A percentile compares a stretch with the other conserved stretches of the same genome.
phyloP scores from a whole-genome alignment of 768 basidiomycete genomes.

The Amanita inopinata region DNA sequence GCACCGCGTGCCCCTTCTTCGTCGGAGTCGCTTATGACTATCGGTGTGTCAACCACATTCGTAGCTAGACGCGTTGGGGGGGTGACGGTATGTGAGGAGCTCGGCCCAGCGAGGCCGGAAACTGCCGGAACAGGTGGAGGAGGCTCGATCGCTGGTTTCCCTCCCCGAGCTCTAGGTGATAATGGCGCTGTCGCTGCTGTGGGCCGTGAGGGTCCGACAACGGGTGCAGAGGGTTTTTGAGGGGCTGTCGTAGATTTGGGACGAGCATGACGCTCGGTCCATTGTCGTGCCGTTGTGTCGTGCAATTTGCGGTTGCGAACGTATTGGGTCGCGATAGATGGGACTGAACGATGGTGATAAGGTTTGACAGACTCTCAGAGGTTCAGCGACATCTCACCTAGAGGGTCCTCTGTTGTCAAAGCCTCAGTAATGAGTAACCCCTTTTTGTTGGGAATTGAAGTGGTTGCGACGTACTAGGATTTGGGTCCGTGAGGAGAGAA shows the following conservation, averaged over 20 bases:
- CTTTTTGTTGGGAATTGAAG: background rate
- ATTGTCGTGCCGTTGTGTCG: conserved; percentile 68
- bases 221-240: conserved; percentile 17
- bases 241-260: conserved; percentile 21
- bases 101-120: background rate
- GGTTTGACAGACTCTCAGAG: background rate
- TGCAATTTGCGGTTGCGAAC: conserved; percentile 56
- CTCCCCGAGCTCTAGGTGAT: conserved; percentile 19
- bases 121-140: background rate
- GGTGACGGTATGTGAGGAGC: background rate
- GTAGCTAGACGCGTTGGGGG: background rate
- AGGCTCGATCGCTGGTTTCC: conserved; percentile 1
- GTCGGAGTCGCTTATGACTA: conserved; percentile 22
- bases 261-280: conserved; percentile 66
- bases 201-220: conserved; percentile 16
- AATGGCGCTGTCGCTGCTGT: conserved; percentile 17
- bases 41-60: conserved; percentile 10
- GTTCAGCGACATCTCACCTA: conserved; percentile 34
- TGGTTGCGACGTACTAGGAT: conserved; percentile 57
- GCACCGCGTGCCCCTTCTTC: conserved; percentile 14
- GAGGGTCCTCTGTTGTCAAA: conserved; percentile 46
- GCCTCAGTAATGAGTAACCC: conserved; percentile 10
- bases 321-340: conserved; percentile 64
- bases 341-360: conserved; percentile 32
- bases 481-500: conserved; percentile 88